Evolutionary conservation across 495 filamentous ascomycete species (phyloP).

Genomic region (Aspergillus coremiiformis): DNA sequence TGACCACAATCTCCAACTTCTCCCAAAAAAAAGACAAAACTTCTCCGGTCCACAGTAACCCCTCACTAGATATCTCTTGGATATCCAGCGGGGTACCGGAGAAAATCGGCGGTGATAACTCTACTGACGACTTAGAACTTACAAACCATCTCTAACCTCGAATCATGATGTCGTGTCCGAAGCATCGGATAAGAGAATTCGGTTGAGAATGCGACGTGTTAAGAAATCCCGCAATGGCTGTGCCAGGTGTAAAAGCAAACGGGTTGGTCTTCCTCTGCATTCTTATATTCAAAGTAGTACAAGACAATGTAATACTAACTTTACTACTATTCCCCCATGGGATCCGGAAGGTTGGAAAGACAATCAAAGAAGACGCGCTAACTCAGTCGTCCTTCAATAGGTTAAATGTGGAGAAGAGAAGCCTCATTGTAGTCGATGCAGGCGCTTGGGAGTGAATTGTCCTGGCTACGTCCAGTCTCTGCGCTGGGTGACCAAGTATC

Average conservation of each 20-base stretch:
- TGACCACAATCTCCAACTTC: neutral
- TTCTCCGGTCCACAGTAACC: neutral
- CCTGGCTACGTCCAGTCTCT: conserved; percentile 48
- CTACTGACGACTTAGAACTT: too few relatives aligned
- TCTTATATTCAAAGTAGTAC: too few relatives aligned
- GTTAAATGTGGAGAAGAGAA: conserved; percentile 52
- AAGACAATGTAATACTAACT: too few relatives aligned
- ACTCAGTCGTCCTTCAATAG: conserved; percentile 19
- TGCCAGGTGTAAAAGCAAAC: conserved; percentile 45
- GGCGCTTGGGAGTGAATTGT: conserved; percentile 40
- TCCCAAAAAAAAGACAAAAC: neutral
- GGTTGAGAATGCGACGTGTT: conserved; percentile 34
- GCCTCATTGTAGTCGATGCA: conserved; percentile 46
- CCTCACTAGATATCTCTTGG: too few relatives aligned
- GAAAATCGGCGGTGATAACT: too few relatives aligned
- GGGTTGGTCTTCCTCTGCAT: conserved; percentile 34
- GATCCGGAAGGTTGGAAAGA: neutral
- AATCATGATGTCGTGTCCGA: neutral
- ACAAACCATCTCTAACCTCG: neutral
- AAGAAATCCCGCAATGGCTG: conserved; percentile 44
- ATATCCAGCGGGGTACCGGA: too few relatives aligned
- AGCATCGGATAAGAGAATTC: neutral
- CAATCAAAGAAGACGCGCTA: neutral
- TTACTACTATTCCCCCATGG: neutral
- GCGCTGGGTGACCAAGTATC: conserved; percentile 49